Evolutionary conservation across 2,329 filamentous ascomycete species (phyloP).

Genomic region (Botrytis elliptica): DNA sequence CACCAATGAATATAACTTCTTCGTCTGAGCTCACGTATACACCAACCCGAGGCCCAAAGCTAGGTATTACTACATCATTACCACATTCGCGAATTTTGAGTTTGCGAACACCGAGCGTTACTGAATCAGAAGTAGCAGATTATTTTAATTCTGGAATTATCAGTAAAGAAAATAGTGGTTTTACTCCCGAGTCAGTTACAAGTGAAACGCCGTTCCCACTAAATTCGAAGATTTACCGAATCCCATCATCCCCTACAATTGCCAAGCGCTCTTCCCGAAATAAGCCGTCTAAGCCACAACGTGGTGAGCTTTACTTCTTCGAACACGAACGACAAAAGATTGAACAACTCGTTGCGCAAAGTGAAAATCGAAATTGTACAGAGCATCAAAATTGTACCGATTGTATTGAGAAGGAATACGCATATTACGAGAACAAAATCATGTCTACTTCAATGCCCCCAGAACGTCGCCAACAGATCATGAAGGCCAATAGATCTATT

Average conservation of each 20-base stretch:
- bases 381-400: slow-evolving; percentile 30
- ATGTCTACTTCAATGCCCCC: slow-evolving; percentile 35
- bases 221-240: slow-evolving; percentile 20
- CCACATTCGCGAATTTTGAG: slow-evolving; percentile 15
- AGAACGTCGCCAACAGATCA: slow-evolving; percentile 39
- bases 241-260: slow-evolving; percentile 16
- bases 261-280: slow-evolving; percentile 10
- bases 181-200: slow-evolving; percentile 13
- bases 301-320: slow-evolving; percentile 18
- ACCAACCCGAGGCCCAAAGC: slow-evolving; percentile 16
- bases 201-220: neutral
- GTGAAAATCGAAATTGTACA: slow-evolving; percentile 13
- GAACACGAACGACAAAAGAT: slow-evolving; percentile 15
- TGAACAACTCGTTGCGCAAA: slow-evolving; percentile 10
- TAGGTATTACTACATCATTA: neutral
- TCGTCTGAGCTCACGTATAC: slow-evolving; percentile 9
- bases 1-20: neutral
- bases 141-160: neutral
- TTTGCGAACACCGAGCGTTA: slow-evolving; percentile 6
- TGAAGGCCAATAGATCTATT: slow-evolving; percentile 39
- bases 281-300: slow-evolving; percentile 9
- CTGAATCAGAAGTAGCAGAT: neutral
- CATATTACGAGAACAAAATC: slow-evolving; percentile 31
- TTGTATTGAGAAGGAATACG: slow-evolving; percentile 31
- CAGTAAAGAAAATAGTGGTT: slow-evolving; percentile 13